Conservation (phyloP, 164 flowering plant species). For the Protea cynaroides region DNA sequence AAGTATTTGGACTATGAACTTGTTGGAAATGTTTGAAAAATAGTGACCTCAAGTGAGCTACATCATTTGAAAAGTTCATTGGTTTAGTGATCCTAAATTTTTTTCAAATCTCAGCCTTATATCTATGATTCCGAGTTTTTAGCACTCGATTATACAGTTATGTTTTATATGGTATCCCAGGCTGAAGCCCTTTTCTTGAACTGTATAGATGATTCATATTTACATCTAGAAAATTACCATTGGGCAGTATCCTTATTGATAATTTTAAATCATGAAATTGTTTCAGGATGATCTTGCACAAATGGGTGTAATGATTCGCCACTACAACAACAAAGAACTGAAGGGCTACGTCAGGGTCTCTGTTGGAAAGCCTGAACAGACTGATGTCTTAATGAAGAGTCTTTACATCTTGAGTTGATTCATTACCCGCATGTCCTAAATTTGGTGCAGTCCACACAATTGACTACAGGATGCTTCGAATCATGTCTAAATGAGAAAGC, state of each 20-base stretch:
- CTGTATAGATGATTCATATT: not conserved
- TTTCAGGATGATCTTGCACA: constrained; percentile 82
- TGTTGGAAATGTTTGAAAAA: too few relatives aligned
- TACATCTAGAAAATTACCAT: not conserved
- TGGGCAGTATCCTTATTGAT: not conserved
- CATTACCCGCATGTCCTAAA: not conserved
- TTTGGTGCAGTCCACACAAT: too few relatives aligned
- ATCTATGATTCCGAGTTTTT: not conserved
- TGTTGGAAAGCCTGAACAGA: constrained; percentile 97
- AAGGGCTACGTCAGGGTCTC: constrained; percentile 83
- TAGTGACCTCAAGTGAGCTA: not conserved
- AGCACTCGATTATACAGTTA: too few relatives aligned
- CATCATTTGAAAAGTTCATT: not conserved
- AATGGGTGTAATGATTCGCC: constrained; percentile 98
- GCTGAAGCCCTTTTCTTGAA: not conserved
- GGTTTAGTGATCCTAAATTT: not conserved
- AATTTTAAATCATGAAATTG: not conserved
- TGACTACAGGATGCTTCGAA: too few relatives aligned
- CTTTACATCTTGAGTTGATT: constrained; percentile 35
- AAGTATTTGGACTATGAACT: too few relatives aligned
- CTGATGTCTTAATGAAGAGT: constrained; percentile 67
- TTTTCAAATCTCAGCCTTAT: not conserved
- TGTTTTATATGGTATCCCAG: too few relatives aligned
- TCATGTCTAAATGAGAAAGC: too few relatives aligned
- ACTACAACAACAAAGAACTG: constrained; percentile 82